Conservation (phyloP, 2,329 filamentous ascomycete genomes). For the Cordyceps fumosorosea region DNA sequence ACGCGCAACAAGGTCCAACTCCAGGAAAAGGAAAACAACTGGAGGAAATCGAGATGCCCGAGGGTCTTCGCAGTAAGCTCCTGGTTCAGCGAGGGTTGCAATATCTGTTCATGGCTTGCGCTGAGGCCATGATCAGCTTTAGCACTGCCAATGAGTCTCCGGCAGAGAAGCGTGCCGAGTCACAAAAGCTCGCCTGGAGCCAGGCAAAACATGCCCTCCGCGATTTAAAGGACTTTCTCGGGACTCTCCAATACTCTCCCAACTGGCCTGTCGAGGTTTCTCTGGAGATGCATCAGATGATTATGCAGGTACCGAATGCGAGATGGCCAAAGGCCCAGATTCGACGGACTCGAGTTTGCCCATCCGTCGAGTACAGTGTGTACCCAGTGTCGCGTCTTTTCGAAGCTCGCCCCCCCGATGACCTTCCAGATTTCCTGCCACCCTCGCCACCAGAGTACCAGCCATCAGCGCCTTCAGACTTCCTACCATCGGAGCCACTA, state of each 20-base stretch:
- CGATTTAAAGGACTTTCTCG: slow-evolving; percentile 67
- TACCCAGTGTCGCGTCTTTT: slow-evolving; percentile 59
- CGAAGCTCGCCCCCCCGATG: slow-evolving; percentile 55
- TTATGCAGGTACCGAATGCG: background rate
- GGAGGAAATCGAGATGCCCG: slow-evolving; percentile 53
- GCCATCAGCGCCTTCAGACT: background rate
- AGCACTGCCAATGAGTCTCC: background rate
- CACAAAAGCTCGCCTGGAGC: slow-evolving; percentile 60
- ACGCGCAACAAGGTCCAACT: too few relatives aligned
- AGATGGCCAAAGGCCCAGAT: too few relatives aligned
- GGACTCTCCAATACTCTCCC: slow-evolving; percentile 72
- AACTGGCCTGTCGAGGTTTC: slow-evolving; percentile 55
- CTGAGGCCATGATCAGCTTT: slow-evolving; percentile 39
- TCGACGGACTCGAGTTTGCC: slow-evolving; percentile 21
- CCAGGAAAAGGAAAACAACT: background rate
- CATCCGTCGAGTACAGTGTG: slow-evolving; percentile 23
- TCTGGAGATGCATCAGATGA: slow-evolving; percentile 47
- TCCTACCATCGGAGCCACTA: too few relatives aligned
- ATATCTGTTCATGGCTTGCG: slow-evolving; percentile 65
- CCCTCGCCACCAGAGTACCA: slow-evolving; percentile 22
- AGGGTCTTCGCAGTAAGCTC: slow-evolving; percentile 66
- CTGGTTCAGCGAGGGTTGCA: slow-evolving; percentile 67
- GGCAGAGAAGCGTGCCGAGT: slow-evolving; percentile 19
- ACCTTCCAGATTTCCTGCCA: slow-evolving; percentile 60
- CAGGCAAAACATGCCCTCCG: slow-evolving; percentile 70